Evolutionary conservation across 2,329 filamentous ascomycete genomes (phyloP).

Genomic region (Stromatinia cepivora): DNA sequence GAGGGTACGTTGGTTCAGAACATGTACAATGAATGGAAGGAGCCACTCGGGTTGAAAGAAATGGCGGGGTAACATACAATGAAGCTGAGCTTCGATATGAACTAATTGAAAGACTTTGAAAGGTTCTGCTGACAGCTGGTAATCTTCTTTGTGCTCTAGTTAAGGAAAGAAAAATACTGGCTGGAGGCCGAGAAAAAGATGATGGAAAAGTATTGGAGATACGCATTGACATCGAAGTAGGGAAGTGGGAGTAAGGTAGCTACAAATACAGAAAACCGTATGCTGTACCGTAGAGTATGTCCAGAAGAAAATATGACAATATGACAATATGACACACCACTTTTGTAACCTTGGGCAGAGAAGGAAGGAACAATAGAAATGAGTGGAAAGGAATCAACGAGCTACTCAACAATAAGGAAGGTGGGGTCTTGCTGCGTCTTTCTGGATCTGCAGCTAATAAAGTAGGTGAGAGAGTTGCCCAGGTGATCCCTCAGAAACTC

Average conservation of each 20-base stretch:
- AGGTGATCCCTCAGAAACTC: no score
- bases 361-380: slow-evolving; percentile 3
- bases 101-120: slow-evolving; percentile 20
- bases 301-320: background rate
- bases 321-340: slow-evolving; percentile 11
- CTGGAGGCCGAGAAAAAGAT: slow-evolving; percentile 32
- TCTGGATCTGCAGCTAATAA: background rate
- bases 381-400: slow-evolving; percentile 23
- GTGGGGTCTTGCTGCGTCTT: slow-evolving; percentile 6
- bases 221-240: slow-evolving; percentile 36
- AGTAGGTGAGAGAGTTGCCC: no score
- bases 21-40: background rate
- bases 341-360: slow-evolving; percentile 7
- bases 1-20: slow-evolving; percentile 1
- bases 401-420: slow-evolving; percentile 14
- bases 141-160: slow-evolving; percentile 32
- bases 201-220: slow-evolving; percentile 34
- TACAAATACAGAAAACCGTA: background rate
- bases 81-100: slow-evolving; percentile 19
- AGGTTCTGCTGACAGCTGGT: slow-evolving; percentile 24
- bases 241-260: slow-evolving; percentile 12
- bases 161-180: slow-evolving; percentile 28
- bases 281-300: background rate
- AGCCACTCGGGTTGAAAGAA: slow-evolving; percentile 15
- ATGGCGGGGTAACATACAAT: slow-evolving; percentile 23